Base-by-base conservation (phyloP, 2,329 filamentous ascomycete genomes). In the Arthrobotrys sphaeroides region DNA sequence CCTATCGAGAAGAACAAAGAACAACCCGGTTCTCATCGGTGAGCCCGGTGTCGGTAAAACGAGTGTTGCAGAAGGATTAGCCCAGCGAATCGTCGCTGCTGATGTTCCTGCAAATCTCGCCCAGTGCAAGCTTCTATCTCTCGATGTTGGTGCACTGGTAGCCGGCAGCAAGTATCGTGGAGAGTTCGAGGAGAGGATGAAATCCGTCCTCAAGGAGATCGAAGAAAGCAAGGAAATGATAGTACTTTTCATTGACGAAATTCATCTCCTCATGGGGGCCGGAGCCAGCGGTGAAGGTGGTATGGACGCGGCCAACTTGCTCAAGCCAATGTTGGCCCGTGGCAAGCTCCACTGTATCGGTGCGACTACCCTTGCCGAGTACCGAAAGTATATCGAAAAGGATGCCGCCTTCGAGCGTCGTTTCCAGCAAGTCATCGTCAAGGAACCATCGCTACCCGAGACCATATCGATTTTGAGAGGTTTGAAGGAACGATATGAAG, bases 131-230 rank as follows among this genome's bases (percentile, higher is more conserved):
- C 87, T 99, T 74, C 89, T 99, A 68, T 97, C 95, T 2, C 89
- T 99, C 49, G 95, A 99, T 81, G 94, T 99, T 53, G 95, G 95
- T 80, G 91, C 94, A 22, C 86, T 99, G 69, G 94, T 99, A 77
- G 95, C 95, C 72, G 95, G 95, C 79, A 97, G 93, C 88, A 99
- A 99, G 84, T 99, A 96, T 85, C 90, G 95, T 57, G 95, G 95
- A 85, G 95, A 99, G 83, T 99, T 99, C 74, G 95, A 99, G 83
- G 95, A 99, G 86, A 89, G 95, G 79, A 98, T 99, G 94, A 99
- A 99, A 87, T 94, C 94, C 66, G 95, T 99, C 3, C 84, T 99
- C 80, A 99, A 98, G 83, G 95, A 99, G 84, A 97, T 99, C 73
- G 88, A 94, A 79, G 90, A 96, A 68, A 93, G 93, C 60, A 96